These are phyloP conservation scores for Ceriops tagal DNA, from an alignment of 345 rosid species.

Conservation along the genomic window DNA sequence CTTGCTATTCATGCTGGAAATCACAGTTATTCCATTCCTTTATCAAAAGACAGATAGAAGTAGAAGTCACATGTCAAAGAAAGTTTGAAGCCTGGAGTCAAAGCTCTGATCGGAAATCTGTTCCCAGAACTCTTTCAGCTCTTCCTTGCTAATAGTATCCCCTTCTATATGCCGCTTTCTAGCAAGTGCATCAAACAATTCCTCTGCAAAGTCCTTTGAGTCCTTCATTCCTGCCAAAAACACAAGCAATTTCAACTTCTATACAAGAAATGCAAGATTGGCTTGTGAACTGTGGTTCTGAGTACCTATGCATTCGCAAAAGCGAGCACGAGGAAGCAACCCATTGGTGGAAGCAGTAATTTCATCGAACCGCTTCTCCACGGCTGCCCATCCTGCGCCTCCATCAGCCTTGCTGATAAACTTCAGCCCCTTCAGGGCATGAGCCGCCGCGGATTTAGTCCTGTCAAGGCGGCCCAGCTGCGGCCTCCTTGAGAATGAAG, in stretches of 20 bases:
- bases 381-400: conserved; percentile 66
- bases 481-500: conserved; percentile 46
- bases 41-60: neutral
- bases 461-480: conserved; percentile 50
- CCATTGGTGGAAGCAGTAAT: conserved; percentile 53
- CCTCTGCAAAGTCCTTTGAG: conserved; percentile 66
- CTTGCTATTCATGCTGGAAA: no score
- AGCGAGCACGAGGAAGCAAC: conserved; percentile 38
- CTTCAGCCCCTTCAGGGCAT: conserved; percentile 69
- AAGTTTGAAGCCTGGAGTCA: conserved; percentile 69
- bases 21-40: no score
- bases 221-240: conserved; percentile 57
- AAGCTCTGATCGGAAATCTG: conserved; percentile 72
- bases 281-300: neutral
- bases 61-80: conserved; percentile 59
- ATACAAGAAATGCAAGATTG: neutral
- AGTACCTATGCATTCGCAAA: conserved; percentile 69
- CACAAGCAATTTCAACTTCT: neutral
- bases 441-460: conserved; percentile 57
- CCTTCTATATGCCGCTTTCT: conserved; percentile 48
- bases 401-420: conserved; percentile 69
- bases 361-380: conserved; percentile 58
- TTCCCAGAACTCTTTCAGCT: conserved; percentile 66
- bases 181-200: conserved; percentile 66
- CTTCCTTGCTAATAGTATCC: conserved; percentile 46